Evolutionary conservation across 306 rosid species (phyloP), one percentile per base, ranked within the genome.

Genomic region (Mimosa bimucronata): DNA sequence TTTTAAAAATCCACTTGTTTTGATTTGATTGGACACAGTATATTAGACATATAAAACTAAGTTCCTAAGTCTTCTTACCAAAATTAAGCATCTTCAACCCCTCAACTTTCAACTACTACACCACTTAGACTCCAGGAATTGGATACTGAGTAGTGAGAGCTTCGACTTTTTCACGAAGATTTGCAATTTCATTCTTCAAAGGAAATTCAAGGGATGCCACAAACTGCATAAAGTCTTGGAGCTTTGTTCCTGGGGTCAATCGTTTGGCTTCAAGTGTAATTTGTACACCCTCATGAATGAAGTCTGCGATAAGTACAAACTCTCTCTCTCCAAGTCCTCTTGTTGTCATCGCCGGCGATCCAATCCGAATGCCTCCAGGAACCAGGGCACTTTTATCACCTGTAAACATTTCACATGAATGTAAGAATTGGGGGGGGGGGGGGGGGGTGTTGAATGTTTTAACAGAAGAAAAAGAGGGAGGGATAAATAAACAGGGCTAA

Each of bases 121-220:
- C 62, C 28, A 55, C 65, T 23, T 58, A 58, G 65, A 58, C 65
- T 58, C 65, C 65, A 23, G 65, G 65, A 58, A 58, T 58, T 58
- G 65, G 65, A 58, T 23, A 58, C 65, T 58, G 31, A 3, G 31
- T 58, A 23, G 65, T 25, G 16, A 58, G 65, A 23, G 65, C 65
- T 58, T 58, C 65, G 0, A 25, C 65, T 25, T 58, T 58, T 58
- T 9, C 31, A 58, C 65, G 7, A 9, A 58, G 65, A 0, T 25
- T 58, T 58, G 31, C 9, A 58, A 58, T 58, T 25, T 11, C 4
- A 2, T 58, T 29, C 21, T 23, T 23, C 31, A 58, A 11, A 9
- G 65, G 65, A 58, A 58, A 58, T 58, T 58, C 65, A 25, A 15
- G 8, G 6, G 65, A 58, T 23, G 7, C 26, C 31, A 58, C 16